Evolutionary conservation across 352 stramenopile genomes (phyloP).

Genomic region (Phytophthora palmivora): DNA sequence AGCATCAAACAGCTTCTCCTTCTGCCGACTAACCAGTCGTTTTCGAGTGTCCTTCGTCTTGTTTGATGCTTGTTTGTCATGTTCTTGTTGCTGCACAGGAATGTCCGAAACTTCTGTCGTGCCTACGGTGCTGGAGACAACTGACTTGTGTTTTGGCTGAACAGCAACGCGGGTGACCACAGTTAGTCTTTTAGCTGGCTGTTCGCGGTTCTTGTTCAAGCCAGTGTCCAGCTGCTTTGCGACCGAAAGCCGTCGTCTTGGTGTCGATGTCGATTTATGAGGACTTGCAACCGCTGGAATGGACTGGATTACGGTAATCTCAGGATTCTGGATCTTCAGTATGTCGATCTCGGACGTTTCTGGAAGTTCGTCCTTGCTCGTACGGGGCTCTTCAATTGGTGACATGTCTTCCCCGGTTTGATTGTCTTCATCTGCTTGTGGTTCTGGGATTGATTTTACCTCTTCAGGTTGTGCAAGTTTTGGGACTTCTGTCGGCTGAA

Average conservation of each 20-base stretch:
- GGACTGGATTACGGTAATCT: slow-evolving; percentile 4
- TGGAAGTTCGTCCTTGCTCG: slow-evolving; percentile 27
- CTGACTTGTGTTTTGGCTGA: slow-evolving; percentile 32
- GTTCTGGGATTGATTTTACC: background rate
- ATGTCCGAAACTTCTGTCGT: background rate
- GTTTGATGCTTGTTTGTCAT: slow-evolving; percentile 10
- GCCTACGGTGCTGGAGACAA: slow-evolving; percentile 14
- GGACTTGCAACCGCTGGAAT: background rate
- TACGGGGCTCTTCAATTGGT: background rate
- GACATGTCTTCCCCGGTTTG: slow-evolving; percentile 3
- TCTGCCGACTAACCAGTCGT: slow-evolving; percentile 57
- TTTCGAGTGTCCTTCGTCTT: slow-evolving; percentile 11
- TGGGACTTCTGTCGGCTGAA: background rate
- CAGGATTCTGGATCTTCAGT: slow-evolving; percentile 15
- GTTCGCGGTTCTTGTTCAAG: slow-evolving; percentile 36
- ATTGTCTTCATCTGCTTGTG: slow-evolving; percentile 18
- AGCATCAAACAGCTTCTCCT: slow-evolving; percentile 74
- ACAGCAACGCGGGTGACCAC: slow-evolving; percentile 17
- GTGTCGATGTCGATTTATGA: slow-evolving; percentile 40
- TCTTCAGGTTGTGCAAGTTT: background rate
- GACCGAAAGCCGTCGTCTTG: slow-evolving; percentile 56
- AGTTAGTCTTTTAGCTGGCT: slow-evolving; percentile 12
- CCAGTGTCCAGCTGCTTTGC: slow-evolving; percentile 59
- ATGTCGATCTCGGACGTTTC: slow-evolving; percentile 39
- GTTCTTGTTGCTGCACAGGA: slow-evolving; percentile 11